phyloP scores from a whole-genome alignment of 805 yeast genomes.

The Kregervanrija fluxuum region DNA sequence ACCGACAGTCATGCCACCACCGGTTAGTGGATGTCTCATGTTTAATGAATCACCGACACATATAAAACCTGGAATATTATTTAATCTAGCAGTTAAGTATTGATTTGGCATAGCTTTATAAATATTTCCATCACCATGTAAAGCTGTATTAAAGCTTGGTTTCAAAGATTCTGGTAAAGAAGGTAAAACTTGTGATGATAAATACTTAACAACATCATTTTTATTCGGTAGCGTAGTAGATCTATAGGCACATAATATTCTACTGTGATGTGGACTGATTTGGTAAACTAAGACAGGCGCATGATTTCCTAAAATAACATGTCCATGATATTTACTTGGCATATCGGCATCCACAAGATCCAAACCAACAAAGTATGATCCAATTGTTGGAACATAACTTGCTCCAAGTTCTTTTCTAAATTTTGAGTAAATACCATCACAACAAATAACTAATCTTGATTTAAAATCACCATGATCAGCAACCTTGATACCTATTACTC shows the following conservation, averaged over 20 bases:
- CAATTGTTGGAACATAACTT: slow-evolving; percentile 58
- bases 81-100: slow-evolving; percentile 70
- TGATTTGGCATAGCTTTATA: slow-evolving; percentile 92
- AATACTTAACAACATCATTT: slow-evolving; percentile 47
- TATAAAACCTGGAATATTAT: slow-evolving; percentile 66
- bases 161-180: slow-evolving; percentile 55
- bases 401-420: slow-evolving; percentile 68
- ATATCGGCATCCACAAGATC: slow-evolving; percentile 66
- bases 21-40: slow-evolving; percentile 97
- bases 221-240: slow-evolving; percentile 65
- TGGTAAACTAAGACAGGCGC: slow-evolving; percentile 89
- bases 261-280: slow-evolving; percentile 71
- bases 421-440: slow-evolving; percentile 93
- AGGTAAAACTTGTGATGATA: slow-evolving; percentile 55
- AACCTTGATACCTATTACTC: slow-evolving; percentile 72
- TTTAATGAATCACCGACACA: slow-evolving; percentile 90
- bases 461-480: slow-evolving; percentile 38
- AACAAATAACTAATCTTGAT: slow-evolving; percentile 64
- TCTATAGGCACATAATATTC: slow-evolving; percentile 84
- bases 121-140: slow-evolving; percentile 39
- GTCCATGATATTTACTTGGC: slow-evolving; percentile 76
- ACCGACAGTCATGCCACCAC: slow-evolving; percentile 99
- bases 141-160: slow-evolving; percentile 64
- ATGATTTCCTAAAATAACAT: slow-evolving; percentile 79
- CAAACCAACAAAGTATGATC: slow-evolving; percentile 84